Evolutionary conservation across 2,329 filamentous ascomycete species (phyloP).

Genomic region (Verticillium klebahnii): DNA sequence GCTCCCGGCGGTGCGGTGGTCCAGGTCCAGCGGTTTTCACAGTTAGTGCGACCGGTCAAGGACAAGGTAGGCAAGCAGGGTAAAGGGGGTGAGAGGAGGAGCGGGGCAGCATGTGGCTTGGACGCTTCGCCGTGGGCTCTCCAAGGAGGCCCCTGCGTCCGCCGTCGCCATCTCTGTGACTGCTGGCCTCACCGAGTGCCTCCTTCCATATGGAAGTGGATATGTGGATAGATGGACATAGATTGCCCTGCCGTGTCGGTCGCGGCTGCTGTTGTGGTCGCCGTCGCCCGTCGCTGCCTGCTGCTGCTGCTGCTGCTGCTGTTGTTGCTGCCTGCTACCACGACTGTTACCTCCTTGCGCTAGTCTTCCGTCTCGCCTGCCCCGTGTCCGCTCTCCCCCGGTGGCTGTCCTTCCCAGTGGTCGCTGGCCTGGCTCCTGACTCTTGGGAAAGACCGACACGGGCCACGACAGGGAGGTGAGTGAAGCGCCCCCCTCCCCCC

Average conservation of each 20-base stretch:
- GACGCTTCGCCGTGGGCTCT: not conserved
- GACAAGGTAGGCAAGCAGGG: not conserved
- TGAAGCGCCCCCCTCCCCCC: not conserved
- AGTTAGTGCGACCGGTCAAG: not conserved
- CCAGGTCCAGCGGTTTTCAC: not conserved
- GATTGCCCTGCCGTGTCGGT: not conserved
- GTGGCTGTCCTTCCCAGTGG: not conserved
- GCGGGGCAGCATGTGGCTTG: not conserved
- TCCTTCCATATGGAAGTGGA: not conserved
- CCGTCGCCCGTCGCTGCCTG: too few species aligned
- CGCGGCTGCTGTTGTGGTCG: not conserved
- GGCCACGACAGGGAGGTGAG: not conserved
- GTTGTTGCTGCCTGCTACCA: too few species aligned
- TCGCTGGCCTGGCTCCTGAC: not conserved
- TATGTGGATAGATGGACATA: too few species aligned
- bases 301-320: too few species aligned
- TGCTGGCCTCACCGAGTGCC: not conserved
- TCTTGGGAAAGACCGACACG: not conserved
- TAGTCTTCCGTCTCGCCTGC: not conserved
- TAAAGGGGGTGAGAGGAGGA: not conserved
- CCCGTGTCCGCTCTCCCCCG: not conserved
- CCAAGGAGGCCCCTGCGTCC: not conserved
- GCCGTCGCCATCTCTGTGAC: not conserved
- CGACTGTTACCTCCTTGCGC: too few species aligned
- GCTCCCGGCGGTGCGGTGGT: not conserved